Base-by-base conservation (phyloP, 2,329 filamentous ascomycete species). In the Alternaria incomplexa region DNA sequence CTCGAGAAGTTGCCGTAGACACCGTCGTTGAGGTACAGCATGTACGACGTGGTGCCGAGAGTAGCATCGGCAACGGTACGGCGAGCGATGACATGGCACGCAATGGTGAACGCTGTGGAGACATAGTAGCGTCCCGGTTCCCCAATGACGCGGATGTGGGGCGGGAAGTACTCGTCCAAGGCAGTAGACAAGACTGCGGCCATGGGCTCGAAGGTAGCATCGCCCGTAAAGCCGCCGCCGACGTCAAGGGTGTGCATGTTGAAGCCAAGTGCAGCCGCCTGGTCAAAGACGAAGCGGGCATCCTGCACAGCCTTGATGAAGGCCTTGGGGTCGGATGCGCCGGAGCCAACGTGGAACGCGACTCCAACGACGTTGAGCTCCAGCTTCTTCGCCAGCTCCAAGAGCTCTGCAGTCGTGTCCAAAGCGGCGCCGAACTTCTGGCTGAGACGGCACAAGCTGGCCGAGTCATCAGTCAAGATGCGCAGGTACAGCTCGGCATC, bases 1-100 rank as follows among this genome's bases (percentile, higher is more conserved):
- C 93, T 96, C 70, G 93, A 97, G 79, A 99, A 98, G 84, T 98
- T 98, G 75, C 96, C 96, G 77, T 99, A 99, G 57, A 98, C 91
- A 26, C 96, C 96, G 73, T 99, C 96, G 79, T 99, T 99, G 79
- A 98, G 85, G 80, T 99, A 99, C 50, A 97, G 84, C 96, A 98
- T 99, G 86, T 97, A 97, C 70, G 90, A 92, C 65, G 89, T 89
- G 65, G 87, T 85, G 54, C 85, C 85, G 11, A 87, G 85, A 43
- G 83, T 84, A 5, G 91, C 88, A 75, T 95, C 89, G 67, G 90
- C 86, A 61, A 98, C 90, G 44, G 93, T 93, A 75, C 96, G 95
- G 64, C 96, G 93, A 28, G 96, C 95, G 78, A 98, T 99, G 79
- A 99, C 89, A 82, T 97, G 95, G 83, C 93, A 96, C 47, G 96